Conservation (phyloP, 108 stramenopile genomes). For the Aureococcus anophagefferens region DNA sequence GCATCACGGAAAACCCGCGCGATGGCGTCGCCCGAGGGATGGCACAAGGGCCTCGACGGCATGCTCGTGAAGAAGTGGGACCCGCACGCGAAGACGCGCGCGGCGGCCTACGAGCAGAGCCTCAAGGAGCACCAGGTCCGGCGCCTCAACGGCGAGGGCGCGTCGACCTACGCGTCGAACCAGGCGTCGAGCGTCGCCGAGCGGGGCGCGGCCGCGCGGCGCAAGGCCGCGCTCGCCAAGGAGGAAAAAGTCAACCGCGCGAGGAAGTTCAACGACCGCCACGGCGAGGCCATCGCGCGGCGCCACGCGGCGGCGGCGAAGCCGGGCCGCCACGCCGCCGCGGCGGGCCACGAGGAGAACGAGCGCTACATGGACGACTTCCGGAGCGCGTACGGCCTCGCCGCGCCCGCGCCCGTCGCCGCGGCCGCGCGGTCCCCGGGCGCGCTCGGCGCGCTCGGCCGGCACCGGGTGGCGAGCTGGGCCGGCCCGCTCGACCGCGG, state of each 20-base stretch:
- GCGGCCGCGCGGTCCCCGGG: too few species aligned
- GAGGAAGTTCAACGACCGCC: background rate
- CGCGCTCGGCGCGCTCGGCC: background rate
- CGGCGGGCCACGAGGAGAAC: background rate
- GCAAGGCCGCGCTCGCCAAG: background rate
- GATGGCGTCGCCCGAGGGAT: too few species aligned
- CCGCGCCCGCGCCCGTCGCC: background rate
- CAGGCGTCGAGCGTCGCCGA: background rate
- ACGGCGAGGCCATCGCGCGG: background rate
- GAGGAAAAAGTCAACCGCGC: background rate
- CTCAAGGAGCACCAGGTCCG: background rate
- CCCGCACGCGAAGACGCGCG: background rate
- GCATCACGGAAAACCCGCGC: too few species aligned
- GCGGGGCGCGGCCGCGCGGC: background rate
- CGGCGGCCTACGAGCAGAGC: background rate
- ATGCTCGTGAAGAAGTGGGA: background rate
- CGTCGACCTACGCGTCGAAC: background rate
- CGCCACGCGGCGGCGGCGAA: background rate
- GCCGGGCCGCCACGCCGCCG: background rate
- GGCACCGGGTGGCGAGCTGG: background rate
- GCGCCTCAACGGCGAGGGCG: background rate
- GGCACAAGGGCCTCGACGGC: background rate
- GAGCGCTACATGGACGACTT: background rate
- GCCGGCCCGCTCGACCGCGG: background rate
- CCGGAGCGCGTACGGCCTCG: background rate